Percentiles rank a stretch among this genome's conserved stretches.
Conservation (phyloP, 106 monocot genomes). For the Amphibolis antarctica region DNA sequence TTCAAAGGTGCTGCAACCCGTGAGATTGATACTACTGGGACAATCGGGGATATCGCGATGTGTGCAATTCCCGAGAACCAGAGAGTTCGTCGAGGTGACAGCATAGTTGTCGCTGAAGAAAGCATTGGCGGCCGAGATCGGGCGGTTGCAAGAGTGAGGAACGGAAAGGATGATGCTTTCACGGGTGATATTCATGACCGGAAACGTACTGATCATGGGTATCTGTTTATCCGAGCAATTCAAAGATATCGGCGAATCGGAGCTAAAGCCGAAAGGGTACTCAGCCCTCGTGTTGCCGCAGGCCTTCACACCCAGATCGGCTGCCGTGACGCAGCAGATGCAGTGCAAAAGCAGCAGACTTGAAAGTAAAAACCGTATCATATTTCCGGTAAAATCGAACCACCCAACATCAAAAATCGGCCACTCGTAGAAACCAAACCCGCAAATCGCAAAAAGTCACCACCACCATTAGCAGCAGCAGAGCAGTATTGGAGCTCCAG, state of each 20-base stretch:
- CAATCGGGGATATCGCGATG: background rate
- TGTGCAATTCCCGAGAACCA: slow-evolving; percentile 26
- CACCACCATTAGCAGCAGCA: too few relatives aligned
- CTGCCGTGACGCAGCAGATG: background rate
- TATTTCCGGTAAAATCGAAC: background rate
- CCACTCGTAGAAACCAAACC: too few relatives aligned
- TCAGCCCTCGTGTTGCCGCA: slow-evolving; percentile 34
- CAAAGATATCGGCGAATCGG: slow-evolving; percentile 17
- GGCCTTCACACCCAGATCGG: background rate
- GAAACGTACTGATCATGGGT: slow-evolving; percentile 4
- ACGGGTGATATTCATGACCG: slow-evolving; percentile 12
- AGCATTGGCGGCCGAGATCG: background rate
- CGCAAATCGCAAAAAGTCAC: too few relatives aligned
- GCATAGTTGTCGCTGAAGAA: slow-evolving; percentile 20
- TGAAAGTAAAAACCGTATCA: background rate
- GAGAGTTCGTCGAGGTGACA: slow-evolving; percentile 16
- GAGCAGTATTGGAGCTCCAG: too few relatives aligned
- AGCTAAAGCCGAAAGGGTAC: slow-evolving; percentile 64
- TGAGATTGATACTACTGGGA: background rate
- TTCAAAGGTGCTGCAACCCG: background rate
- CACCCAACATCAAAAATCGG: too few relatives aligned
- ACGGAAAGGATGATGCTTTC: slow-evolving; percentile 14
- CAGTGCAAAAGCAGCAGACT: background rate
- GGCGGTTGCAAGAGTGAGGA: slow-evolving; percentile 15
- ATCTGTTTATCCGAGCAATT: slow-evolving; percentile 12